Conservation (phyloP, 2,329 filamentous ascomycete species). For the Neonectria hederae region DNA sequence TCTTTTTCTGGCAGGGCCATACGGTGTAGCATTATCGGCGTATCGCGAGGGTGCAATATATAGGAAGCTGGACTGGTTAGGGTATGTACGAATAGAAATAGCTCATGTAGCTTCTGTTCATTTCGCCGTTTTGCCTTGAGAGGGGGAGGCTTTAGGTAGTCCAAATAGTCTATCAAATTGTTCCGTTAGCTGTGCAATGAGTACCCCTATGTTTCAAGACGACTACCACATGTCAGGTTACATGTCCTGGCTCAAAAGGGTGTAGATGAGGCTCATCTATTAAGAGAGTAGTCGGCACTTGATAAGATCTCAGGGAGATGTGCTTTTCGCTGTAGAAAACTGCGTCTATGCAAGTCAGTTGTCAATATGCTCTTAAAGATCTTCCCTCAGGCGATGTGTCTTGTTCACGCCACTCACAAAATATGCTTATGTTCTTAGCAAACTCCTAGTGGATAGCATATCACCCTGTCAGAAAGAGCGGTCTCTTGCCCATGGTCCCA, state of each 20-base stretch:
- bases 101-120: background rate
- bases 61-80: background rate
- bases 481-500: no score
- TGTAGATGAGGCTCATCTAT: background rate
- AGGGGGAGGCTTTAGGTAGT: background rate
- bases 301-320: background rate
- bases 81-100: background rate
- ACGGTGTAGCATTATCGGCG: slow-evolving; percentile 29
- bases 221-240: background rate
- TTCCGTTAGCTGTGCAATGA: background rate
- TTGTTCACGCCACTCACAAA: no score
- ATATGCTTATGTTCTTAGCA: no score
- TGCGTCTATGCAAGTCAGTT: no score
- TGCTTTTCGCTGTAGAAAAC: no score
- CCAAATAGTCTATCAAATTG: background rate
- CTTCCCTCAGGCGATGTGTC: no score
- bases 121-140: background rate
- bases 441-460: no score
- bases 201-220: background rate
- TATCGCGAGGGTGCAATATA: slow-evolving; percentile 8
- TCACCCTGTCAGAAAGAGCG: no score
- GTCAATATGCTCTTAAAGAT: no score
- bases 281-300: background rate
- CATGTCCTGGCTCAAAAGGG: background rate
- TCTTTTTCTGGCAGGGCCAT: slow-evolving; percentile 13